Conservation (phyloP, 441 rosid species). For the Flueggea neowawraea region DNA sequence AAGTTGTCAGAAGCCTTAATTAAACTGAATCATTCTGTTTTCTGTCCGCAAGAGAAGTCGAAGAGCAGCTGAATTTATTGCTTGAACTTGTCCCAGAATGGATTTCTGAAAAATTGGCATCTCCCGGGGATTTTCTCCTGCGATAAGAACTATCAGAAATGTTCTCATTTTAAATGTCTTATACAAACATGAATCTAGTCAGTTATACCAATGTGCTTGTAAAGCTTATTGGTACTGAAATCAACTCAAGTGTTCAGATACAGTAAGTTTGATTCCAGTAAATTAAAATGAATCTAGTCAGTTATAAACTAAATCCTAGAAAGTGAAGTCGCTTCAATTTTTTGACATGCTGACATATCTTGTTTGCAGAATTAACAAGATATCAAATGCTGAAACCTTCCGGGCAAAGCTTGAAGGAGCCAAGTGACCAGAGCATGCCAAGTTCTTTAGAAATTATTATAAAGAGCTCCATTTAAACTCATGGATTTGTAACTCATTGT, state of each 20-base stretch:
- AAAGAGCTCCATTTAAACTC: too few relatives aligned
- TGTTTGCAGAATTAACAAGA: slow-evolving; percentile 52
- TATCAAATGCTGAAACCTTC: slow-evolving; percentile 31
- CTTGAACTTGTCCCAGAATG: slow-evolving; percentile 83
- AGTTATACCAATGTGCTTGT: too few relatives aligned
- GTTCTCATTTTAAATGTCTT: too few relatives aligned
- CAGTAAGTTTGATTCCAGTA: too few relatives aligned
- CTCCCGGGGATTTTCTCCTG: slow-evolving; percentile 67
- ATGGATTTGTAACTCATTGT: too few relatives aligned
- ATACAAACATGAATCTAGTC: too few relatives aligned
- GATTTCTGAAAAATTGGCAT: slow-evolving; percentile 66
- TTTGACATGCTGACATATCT: too few relatives aligned
- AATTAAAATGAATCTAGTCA: neutral
- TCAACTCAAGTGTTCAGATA: too few relatives aligned
- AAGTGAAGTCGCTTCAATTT: too few relatives aligned
- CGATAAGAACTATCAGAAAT: slow-evolving; percentile 66
- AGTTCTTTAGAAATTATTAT: too few relatives aligned
- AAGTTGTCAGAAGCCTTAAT: neutral
- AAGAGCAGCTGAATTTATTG: slow-evolving; percentile 69
- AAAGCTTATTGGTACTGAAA: too few relatives aligned
- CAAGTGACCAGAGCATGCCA: slow-evolving; percentile 24
- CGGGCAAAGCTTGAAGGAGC: slow-evolving; percentile 48
- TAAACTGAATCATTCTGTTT: slow-evolving; percentile 9
- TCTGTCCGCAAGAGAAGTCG: slow-evolving; percentile 64
- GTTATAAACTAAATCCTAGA: neutral